A percentile compares a stretch with the other conserved stretches of the same genome.
phyloP scores from a whole-genome alignment of 169 alveolate species.

The Plasmodium gaboni region DNA sequence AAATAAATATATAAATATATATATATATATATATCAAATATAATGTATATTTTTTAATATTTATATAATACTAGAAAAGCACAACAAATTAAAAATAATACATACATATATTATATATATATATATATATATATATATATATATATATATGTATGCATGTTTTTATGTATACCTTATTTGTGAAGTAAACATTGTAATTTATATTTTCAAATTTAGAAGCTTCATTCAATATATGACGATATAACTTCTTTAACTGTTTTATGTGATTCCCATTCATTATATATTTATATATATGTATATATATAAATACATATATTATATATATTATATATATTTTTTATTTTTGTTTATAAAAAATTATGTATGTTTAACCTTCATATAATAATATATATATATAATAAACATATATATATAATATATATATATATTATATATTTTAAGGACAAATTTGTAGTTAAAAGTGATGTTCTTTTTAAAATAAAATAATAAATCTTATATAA shows the following conservation, averaged over 20 bases:
- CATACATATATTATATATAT: neutral
- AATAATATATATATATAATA: neutral
- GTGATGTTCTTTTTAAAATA: neutral
- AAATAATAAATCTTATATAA: too few relatives aligned
- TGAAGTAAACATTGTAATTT: constrained; percentile 71
- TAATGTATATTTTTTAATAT: neutral
- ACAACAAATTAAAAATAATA: too few relatives aligned
- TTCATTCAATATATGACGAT: constrained; percentile 74
- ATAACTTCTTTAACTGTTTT: constrained; percentile 38
- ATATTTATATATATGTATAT: constrained; percentile 3
- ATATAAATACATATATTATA: too few relatives aligned
- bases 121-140: neutral
- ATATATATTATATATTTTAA: neutral
- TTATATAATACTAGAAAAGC: neutral
- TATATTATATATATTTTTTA: neutral
- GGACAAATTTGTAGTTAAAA: neutral
- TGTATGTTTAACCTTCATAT: neutral
- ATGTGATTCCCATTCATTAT: constrained; percentile 64
- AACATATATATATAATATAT: neutral
- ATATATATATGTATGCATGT: neutral
- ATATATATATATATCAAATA: neutral
- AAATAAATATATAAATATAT: neutral
- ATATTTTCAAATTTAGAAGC: constrained; percentile 75
- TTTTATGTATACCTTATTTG: constrained; percentile 42
- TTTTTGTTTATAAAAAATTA: neutral